Conservation (phyloP, 2,329 filamentous ascomycete species). For the Fusarium solani-melongenae region DNA sequence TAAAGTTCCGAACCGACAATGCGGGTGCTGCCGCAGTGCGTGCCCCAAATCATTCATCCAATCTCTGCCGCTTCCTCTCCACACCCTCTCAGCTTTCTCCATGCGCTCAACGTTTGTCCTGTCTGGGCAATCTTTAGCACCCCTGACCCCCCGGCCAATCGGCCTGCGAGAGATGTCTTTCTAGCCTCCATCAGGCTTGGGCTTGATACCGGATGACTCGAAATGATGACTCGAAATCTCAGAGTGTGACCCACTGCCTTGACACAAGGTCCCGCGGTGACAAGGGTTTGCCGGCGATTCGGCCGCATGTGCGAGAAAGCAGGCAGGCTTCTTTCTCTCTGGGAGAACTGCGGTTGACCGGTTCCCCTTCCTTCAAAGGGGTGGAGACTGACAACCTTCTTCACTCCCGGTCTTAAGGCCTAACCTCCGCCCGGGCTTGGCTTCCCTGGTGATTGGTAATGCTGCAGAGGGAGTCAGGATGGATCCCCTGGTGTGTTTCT, state of each 20-base stretch:
- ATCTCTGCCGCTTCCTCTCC: background rate
- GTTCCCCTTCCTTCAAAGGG: background rate
- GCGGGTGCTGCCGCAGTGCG: slow-evolving; percentile 4
- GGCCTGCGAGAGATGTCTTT: background rate
- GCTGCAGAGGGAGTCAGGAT: background rate
- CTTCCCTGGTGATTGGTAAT: slow-evolving; percentile 15
- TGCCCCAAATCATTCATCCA: background rate
- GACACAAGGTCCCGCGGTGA: background rate
- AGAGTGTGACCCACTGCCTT: background rate
- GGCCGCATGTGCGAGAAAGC: background rate
- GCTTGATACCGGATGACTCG: slow-evolving; percentile 7
- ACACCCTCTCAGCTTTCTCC: slow-evolving; percentile 3
- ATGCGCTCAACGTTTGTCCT: background rate
- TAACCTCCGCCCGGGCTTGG: background rate
- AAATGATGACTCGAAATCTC: slow-evolving; percentile 11
- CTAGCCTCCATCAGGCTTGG: background rate
- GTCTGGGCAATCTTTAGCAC: background rate
- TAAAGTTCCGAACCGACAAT: background rate
- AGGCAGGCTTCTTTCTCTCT: background rate
- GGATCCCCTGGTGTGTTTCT: background rate
- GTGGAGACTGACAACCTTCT: background rate
- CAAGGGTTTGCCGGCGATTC: background rate
- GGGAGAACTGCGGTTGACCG: background rate
- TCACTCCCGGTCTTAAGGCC: background rate
- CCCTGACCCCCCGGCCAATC: background rate